Conservation (phyloP, 2,329 filamentous ascomycete genomes). For the Trichoderma atrobrunneum region DNA sequence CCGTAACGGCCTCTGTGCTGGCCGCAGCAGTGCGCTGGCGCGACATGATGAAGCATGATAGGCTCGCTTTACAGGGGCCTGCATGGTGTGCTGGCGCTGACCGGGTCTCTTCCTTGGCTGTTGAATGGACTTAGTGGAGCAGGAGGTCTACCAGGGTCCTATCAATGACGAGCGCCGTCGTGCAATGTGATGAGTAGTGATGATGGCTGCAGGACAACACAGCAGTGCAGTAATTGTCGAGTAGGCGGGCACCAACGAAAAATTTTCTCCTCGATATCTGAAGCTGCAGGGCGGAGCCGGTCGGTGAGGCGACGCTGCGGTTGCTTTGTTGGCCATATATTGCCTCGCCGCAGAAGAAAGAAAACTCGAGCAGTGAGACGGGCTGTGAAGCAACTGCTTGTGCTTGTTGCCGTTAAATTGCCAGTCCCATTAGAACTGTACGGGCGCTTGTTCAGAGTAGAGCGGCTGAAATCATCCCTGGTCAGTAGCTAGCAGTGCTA, state of each 20-base stretch:
- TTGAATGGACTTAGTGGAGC: conserved; percentile 30
- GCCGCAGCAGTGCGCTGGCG: conserved; percentile 50
- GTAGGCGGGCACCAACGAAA: conserved; percentile 15
- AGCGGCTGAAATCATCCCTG: not conserved
- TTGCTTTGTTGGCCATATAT: not conserved
- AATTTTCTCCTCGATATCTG: conserved; percentile 13
- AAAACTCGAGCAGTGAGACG: not conserved
- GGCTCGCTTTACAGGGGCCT: conserved; percentile 37
- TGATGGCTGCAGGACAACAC: conserved; percentile 46
- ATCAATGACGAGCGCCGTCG: conserved; percentile 38
- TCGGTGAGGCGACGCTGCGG: conserved; percentile 1
- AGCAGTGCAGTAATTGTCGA: conserved; percentile 37
- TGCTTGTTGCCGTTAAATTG: not conserved
- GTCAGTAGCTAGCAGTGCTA: not conserved
- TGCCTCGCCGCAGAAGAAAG: not conserved
- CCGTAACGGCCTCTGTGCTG: conserved; percentile 42
- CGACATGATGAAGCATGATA: conserved; percentile 40
- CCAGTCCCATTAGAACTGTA: not conserved
- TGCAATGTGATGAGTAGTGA: conserved; percentile 37
- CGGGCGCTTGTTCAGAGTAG: not conserved
- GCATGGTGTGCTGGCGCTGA: conserved; percentile 30
- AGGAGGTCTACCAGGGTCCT: conserved; percentile 39
- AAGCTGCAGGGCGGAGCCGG: not conserved
- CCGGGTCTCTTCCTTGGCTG: conserved; percentile 41
- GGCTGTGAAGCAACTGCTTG: not conserved